phyloP scores from a whole-genome alignment of 2,329 filamentous ascomycete genomes.

The Aspergillus neoniger region DNA sequence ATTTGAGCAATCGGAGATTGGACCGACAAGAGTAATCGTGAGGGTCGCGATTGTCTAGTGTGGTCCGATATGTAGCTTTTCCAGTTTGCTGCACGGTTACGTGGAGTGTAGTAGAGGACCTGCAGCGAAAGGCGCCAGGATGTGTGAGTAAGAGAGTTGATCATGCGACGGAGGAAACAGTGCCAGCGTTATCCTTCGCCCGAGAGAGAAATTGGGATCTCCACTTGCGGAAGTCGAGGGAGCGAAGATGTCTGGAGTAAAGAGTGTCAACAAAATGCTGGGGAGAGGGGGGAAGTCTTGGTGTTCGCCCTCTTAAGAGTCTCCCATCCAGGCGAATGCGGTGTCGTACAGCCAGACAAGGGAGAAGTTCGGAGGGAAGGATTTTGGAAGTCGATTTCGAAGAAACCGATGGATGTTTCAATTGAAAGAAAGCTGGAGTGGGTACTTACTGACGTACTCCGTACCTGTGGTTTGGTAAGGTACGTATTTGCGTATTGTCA shows the following conservation, averaged over 20 bases:
- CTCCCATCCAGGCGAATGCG: conserved; percentile 15
- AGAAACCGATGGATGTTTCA: conserved; percentile 31
- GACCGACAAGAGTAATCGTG: conserved; percentile 27
- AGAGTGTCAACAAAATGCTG: not conserved
- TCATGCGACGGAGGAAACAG: conserved; percentile 27
- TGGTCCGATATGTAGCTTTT: conserved; percentile 30
- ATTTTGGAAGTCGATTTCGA: conserved; percentile 29
- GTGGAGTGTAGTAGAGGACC: conserved; percentile 34
- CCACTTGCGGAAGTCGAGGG: conserved; percentile 15
- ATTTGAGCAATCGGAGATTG: conserved; percentile 33
- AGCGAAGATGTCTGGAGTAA: conserved; percentile 7
- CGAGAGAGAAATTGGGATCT: conserved; percentile 7
- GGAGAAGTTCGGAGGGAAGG: conserved; percentile 26
- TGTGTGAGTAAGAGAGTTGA: conserved; percentile 29
- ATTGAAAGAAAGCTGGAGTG: conserved; percentile 28
- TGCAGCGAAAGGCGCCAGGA: conserved; percentile 29
- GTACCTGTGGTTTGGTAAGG: not conserved
- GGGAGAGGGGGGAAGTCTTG: not conserved
- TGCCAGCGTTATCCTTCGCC: conserved; percentile 19
- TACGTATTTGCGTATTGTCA: conserved; percentile 18
- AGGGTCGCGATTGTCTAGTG: conserved; percentile 31
- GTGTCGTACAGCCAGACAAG: conserved; percentile 15
- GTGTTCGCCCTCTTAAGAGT: conserved; percentile 11
- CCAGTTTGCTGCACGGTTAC: conserved; percentile 39
- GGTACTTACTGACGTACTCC: conserved; percentile 21